phyloP scores from a whole-genome alignment of 2,329 filamentous ascomycete genomes.

The Epicoccum sorghinum region DNA sequence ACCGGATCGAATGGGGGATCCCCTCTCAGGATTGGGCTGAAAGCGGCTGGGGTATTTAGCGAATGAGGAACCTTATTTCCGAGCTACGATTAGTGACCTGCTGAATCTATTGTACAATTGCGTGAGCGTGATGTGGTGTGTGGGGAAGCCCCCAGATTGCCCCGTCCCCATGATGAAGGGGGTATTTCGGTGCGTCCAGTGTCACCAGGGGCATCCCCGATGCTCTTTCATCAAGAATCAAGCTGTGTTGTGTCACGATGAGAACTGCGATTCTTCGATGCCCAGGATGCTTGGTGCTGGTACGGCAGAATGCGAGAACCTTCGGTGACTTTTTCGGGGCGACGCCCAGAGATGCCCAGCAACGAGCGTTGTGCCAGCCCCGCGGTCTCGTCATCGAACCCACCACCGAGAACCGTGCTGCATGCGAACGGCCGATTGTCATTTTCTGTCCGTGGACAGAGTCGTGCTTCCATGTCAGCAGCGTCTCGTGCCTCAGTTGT shows the following conservation, averaged over 20 bases:
- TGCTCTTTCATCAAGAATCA: background rate
- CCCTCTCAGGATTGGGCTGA: slow-evolving; percentile 3
- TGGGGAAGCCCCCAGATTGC: slow-evolving; percentile 1
- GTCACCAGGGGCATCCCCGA: background rate
- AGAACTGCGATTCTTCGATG: background rate
- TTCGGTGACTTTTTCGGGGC: slow-evolving; percentile 23
- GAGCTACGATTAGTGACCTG: slow-evolving; percentile 1
- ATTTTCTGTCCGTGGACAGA: slow-evolving; percentile 1
- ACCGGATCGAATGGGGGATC: slow-evolving; percentile 1
- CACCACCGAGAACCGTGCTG: slow-evolving; percentile 4
- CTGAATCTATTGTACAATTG: background rate
- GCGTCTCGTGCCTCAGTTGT: slow-evolving; percentile 4
- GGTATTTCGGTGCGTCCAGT: background rate
- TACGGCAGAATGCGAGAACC: slow-evolving; percentile 9
- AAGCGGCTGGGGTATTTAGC: background rate
- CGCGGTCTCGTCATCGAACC: slow-evolving; percentile 29
- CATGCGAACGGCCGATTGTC: slow-evolving; percentile 6
- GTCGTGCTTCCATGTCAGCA: slow-evolving; percentile 4
- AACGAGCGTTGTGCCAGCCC: slow-evolving; percentile 18
- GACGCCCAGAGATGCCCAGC: slow-evolving; percentile 28
- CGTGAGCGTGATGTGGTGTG: background rate
- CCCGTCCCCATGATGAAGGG: background rate
- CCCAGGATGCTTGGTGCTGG: background rate
- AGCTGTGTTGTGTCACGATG: background rate
- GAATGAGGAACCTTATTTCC: slow-evolving; percentile 6